These are phyloP conservation scores for Pythium apleroticum DNA, from an alignment of 352 stramenopile genomes.

Conservation along the genomic window DNA sequence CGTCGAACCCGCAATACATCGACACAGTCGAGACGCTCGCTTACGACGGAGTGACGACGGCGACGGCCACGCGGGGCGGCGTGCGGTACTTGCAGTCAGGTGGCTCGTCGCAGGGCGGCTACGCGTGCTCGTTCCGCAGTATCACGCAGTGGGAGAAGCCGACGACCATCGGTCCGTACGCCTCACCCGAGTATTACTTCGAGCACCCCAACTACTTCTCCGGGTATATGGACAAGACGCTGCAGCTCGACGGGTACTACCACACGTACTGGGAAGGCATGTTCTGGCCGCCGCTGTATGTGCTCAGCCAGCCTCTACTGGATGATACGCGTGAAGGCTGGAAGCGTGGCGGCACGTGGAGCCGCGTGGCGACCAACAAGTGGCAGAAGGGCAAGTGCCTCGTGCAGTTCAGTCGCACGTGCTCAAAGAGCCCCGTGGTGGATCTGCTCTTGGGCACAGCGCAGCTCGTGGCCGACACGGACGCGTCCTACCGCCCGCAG, in stretches of 20 bases:
- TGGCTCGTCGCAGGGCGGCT: conserved; percentile 82
- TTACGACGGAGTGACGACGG: conserved; percentile 47
- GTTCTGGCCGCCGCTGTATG: conserved; percentile 91
- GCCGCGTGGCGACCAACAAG: conserved; percentile 40
- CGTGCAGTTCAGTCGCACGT: conserved; percentile 87
- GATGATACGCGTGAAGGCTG: conserved; percentile 94
- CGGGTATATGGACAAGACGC: conserved; percentile 91
- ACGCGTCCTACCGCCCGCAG: conserved; percentile 88
- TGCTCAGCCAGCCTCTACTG: conserved; percentile 69
- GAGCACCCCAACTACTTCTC: conserved; percentile 97
- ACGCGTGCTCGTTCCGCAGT: conserved; percentile 93
- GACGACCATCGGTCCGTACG: conserved; percentile 38
- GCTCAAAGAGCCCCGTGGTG: conserved; percentile 33
- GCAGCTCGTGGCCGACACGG: conserved; percentile 88
- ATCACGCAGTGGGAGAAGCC: conserved; percentile 95
- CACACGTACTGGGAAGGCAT: conserved; percentile 91
- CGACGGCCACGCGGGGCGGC: conserved; percentile 36
- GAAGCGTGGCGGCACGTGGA: conserved; percentile 82
- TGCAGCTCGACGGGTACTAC: conserved; percentile 74
- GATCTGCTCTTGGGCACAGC: conserved; percentile 29
- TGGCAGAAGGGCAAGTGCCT: conserved; percentile 96
- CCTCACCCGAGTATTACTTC: conserved; percentile 76
- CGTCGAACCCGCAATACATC: conserved; percentile 65
- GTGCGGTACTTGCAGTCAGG: conserved; percentile 51
- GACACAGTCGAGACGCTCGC: conserved; percentile 52